phyloP scores from a whole-genome alignment of 225 moss, liverwort and hornwort species.

The Thuidium tamariscinum region DNA sequence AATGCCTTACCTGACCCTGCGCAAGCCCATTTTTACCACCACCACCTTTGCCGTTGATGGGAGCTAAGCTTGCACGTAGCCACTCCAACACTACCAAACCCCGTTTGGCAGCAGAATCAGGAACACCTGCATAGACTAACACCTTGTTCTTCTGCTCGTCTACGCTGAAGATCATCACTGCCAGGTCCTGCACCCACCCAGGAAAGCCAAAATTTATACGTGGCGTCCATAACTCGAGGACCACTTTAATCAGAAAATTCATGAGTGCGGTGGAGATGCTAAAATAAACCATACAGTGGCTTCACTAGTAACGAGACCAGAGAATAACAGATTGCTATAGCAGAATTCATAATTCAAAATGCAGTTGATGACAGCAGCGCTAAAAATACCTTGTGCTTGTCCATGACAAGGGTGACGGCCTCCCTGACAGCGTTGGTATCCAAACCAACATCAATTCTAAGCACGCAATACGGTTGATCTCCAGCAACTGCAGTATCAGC shows the following conservation, averaged over 20 bases:
- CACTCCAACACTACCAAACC: conserved; percentile 45
- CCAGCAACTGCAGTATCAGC: conserved; percentile 32
- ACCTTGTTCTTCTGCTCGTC: conserved; percentile 55
- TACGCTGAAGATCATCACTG: conserved; percentile 56
- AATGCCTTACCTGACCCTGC: conserved; percentile 34
- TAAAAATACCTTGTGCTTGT: conserved; percentile 42
- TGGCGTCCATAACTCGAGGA: background rate
- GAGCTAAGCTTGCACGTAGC: conserved; percentile 35
- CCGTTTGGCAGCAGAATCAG: conserved; percentile 30
- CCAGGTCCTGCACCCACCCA: conserved; percentile 17
- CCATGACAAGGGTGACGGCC: conserved; percentile 50
- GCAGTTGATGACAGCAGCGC: background rate
- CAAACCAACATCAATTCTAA: conserved; percentile 51
- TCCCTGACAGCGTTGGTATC: conserved; percentile 51
- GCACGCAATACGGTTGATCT: conserved; percentile 19
- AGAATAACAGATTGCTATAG: background rate
- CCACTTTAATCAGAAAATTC: background rate
- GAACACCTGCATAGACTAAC: conserved; percentile 45
- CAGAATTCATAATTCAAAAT: background rate
- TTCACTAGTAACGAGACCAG: background rate
- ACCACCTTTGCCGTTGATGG: conserved; percentile 51
- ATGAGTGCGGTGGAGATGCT: background rate
- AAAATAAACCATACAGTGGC: background rate
- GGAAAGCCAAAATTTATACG: background rate
- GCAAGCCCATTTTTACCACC: conserved; percentile 56